Conservation (phyloP, 805 yeast species). For the Starmerella potacharoeniae region DNA sequence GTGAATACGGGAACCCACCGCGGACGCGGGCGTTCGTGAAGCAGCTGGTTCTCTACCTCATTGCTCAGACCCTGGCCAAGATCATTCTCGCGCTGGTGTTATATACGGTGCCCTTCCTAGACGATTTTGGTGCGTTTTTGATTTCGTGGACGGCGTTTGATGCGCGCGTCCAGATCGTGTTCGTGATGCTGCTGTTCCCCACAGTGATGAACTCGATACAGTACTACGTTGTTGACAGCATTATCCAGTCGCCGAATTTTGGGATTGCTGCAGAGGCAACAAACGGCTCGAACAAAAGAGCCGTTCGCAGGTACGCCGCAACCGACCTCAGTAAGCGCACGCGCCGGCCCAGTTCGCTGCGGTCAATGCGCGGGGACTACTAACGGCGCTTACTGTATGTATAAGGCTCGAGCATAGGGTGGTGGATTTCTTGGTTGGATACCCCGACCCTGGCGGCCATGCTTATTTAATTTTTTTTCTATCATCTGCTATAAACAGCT, state of each 20-base stretch:
- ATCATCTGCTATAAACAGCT: not conserved
- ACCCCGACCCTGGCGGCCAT: not conserved
- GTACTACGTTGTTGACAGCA: constrained; percentile 46
- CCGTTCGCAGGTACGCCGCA: constrained; percentile 12
- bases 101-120: constrained; percentile 53
- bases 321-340: constrained; percentile 11
- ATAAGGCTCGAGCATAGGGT: not conserved
- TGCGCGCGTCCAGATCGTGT: constrained; percentile 72
- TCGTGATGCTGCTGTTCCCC: constrained; percentile 60
- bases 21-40: constrained; percentile 52
- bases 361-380: not conserved
- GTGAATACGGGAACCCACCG: constrained; percentile 60
- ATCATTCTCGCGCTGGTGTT: constrained; percentile 45
- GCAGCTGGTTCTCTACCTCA: constrained; percentile 58
- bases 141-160: constrained; percentile 65
- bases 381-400: not conserved
- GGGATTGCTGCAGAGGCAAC: constrained; percentile 14
- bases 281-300: not conserved
- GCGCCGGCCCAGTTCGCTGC: constrained; percentile 1
- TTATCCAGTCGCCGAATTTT: constrained; percentile 42
- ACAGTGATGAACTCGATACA: constrained; percentile 38
- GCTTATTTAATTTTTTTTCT: constrained; percentile 3
- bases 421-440: not conserved
- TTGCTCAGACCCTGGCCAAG: constrained; percentile 56
- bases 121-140: constrained; percentile 57